Conservation (phyloP, 495 filamentous ascomycete species). For the Penicillium bialowiezense region DNA sequence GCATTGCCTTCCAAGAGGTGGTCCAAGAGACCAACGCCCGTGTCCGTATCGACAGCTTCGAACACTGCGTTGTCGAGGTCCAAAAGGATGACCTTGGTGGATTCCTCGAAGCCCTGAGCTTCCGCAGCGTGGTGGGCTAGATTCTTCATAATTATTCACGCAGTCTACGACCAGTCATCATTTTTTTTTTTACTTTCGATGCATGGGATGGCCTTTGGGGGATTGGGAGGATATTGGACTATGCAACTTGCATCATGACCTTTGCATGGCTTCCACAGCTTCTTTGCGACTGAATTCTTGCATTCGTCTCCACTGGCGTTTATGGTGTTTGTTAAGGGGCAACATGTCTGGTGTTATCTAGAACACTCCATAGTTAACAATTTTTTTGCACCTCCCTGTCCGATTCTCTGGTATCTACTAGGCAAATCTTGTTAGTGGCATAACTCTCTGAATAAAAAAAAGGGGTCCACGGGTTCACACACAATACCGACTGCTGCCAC, state of each 20-base stretch:
- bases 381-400: no score
- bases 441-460: no score
- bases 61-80: slow-evolving; percentile 95
- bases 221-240: slow-evolving; percentile 16
- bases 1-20: slow-evolving; percentile 93
- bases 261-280: slow-evolving; percentile 15
- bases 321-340: slow-evolving; percentile 8
- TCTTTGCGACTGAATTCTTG: slow-evolving; percentile 23
- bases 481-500: not conserved
- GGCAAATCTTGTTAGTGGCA: no score
- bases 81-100: slow-evolving; percentile 89
- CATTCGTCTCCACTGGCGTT: slow-evolving; percentile 26
- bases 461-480: not conserved
- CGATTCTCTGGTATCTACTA: no score
- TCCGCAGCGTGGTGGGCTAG: slow-evolving; percentile 87
- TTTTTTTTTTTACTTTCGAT: slow-evolving; percentile 19
- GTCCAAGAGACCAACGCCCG: slow-evolving; percentile 86
- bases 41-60: slow-evolving; percentile 93
- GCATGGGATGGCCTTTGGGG: slow-evolving; percentile 14
- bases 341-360: slow-evolving; percentile 14
- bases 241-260: slow-evolving; percentile 15
- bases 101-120: slow-evolving; percentile 88
- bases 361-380: slow-evolving; percentile 18
- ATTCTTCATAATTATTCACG: slow-evolving; percentile 16
- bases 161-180: slow-evolving; percentile 28